These are phyloP conservation scores for Cryphonectria naterciae DNA, from an alignment of 2,329 filamentous ascomycete species.

Conservation along the genomic window DNA sequence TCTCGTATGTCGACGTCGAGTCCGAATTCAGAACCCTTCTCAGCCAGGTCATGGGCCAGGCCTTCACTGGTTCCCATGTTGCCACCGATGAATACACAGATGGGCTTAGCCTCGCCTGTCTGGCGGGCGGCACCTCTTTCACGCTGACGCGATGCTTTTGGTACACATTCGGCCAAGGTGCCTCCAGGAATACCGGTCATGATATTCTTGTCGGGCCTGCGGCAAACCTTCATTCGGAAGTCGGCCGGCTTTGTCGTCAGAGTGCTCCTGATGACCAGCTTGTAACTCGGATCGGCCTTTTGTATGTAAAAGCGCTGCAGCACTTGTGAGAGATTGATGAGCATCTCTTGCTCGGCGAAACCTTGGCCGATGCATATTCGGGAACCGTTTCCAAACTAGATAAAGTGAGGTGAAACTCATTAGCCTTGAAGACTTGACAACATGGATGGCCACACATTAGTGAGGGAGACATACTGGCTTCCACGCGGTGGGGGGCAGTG, in stretches of 20 bases:
- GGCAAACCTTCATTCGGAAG: background rate
- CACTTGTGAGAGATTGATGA: background rate
- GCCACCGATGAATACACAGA: background rate
- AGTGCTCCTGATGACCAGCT: background rate
- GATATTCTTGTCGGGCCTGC: background rate
- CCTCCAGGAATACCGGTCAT: background rate
- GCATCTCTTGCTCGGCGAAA: background rate
- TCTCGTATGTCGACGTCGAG: background rate
- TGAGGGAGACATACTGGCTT: background rate
- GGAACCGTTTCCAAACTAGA: background rate
- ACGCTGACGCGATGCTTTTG: background rate
- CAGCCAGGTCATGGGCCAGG: background rate
- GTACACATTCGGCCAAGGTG: background rate
- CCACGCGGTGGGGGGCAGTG: background rate
- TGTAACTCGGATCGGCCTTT: background rate
- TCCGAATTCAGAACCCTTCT: background rate
- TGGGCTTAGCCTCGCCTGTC: background rate
- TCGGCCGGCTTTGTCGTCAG: background rate
- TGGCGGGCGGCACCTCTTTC: background rate
- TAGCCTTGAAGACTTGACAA: background rate
- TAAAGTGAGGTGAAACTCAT: background rate
- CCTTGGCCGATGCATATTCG: background rate
- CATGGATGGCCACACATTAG: background rate
- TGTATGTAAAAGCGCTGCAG: background rate
- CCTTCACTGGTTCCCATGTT: constrained; percentile 1